Evolutionary conservation across 768 basidiomycete genomes (phyloP), one percentile per base, ranked within the genome.

Genomic region (Boletales sp.): DNA sequence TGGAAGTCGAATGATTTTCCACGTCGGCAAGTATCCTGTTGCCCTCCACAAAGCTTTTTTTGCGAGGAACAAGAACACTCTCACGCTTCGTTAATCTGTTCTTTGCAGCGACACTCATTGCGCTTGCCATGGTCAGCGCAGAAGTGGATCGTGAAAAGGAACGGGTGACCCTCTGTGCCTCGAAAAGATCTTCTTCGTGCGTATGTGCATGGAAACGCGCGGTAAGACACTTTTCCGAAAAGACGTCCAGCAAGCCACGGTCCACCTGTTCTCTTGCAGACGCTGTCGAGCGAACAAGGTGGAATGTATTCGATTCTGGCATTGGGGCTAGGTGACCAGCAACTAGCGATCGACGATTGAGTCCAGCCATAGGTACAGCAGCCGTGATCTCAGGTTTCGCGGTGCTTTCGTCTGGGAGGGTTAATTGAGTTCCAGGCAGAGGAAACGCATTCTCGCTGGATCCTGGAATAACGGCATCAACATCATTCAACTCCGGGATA

Each of bases 221-320:
- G 3, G 79, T 75, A 24, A 85, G 68, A 54, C 87, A 87, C 19
- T 75, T 73, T 51, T 86, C 82, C 11, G 91, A 93, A 57, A 87
- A 82, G 50, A 97, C 82, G 60, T 95, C 94, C 40, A 79, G 76
- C 15, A 97, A 71, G 11, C 83, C 83, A 39, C 85, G 80, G 59
- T 95, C 93, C 44, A 91, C 83, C 36, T 81, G 79, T 27, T 77
- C 74, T 41, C 90, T 83, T 31, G 83, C 81, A 37, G 79, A 70
- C 10, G 80, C 71, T 15, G 87, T 83, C 14, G 82, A 78, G 14
- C 90, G 84, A 32, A 82, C 79, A 47, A 88, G 79, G 55, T 86
- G 74, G 36, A 87, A 78, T 5, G 80, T 77, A 34, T 80, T 77
- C 14, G 77, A 71, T 29, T 70, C 60, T 18, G 65, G 49, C 43